A percentile compares a stretch with the other conserved stretches of the same genome.
Conservation (phyloP, 139 green algal genomes). For the Desmodesmus armatus region DNA sequence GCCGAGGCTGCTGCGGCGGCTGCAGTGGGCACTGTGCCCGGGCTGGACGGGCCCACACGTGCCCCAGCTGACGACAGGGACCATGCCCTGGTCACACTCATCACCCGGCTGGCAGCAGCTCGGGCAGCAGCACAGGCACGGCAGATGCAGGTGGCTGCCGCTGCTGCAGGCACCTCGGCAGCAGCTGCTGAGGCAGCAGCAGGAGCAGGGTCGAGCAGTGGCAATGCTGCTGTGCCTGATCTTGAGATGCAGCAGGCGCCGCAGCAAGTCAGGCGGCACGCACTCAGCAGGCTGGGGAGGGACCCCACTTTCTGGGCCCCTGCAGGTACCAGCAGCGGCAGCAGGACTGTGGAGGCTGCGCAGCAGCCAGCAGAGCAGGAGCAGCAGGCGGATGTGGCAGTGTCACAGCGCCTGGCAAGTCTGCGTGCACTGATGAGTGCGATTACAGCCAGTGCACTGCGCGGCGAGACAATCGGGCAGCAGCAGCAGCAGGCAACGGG, state of each 20-base stretch:
- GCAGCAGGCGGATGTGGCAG: background rate
- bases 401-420: slow-evolving; percentile 21
- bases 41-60: background rate
- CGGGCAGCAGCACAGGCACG: background rate
- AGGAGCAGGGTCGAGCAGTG: too few species aligned
- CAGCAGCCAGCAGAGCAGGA: background rate
- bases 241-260: slow-evolving; percentile 28
- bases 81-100: too few species aligned
- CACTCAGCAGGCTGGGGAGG: slow-evolving; percentile 3
- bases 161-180: slow-evolving; percentile 5
- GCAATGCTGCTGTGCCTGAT: background rate
- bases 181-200: background rate
- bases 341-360: background rate
- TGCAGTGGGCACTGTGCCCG: background rate
- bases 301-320: slow-evolving; percentile 3
- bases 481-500: background rate
- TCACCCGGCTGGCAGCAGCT: background rate
- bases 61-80: background rate
- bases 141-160: background rate
- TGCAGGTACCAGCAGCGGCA: background rate
- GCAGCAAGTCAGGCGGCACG: background rate
- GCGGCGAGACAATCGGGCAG: background rate
- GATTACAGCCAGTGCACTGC: background rate
- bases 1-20: slow-evolving; percentile 18
- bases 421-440: slow-evolving; percentile 26